Evolutionary conservation across 768 basidiomycete genomes (phyloP).

Genomic region (Russula sp.): DNA sequence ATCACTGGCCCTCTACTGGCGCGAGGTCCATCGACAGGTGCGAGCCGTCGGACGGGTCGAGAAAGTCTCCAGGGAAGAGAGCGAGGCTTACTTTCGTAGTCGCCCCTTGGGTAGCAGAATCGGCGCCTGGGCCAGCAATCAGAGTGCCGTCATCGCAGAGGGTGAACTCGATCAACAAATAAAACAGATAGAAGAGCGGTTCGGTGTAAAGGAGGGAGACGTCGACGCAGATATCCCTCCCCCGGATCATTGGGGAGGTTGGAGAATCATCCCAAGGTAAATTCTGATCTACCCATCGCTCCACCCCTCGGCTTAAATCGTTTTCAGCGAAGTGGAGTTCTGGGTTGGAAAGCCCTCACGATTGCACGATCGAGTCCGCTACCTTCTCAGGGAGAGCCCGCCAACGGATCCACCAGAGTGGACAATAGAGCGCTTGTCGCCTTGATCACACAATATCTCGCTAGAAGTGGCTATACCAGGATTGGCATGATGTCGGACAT

Average conservation of each 20-base stretch:
- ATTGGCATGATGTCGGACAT: neutral
- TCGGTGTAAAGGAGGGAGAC: slow-evolving; percentile 40
- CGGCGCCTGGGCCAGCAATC: slow-evolving; percentile 91
- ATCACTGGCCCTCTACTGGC: slow-evolving; percentile 88
- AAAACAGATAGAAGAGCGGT: slow-evolving; percentile 50
- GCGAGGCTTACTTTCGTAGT: slow-evolving; percentile 73
- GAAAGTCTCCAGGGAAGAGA: slow-evolving; percentile 65
- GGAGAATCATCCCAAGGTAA: slow-evolving; percentile 87
- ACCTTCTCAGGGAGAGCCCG: slow-evolving; percentile 49
- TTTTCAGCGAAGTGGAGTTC: slow-evolving; percentile 84
- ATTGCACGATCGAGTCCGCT: slow-evolving; percentile 84
- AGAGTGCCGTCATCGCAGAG: slow-evolving; percentile 75
- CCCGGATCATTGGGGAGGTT: slow-evolving; percentile 96
- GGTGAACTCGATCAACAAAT: slow-evolving; percentile 60
- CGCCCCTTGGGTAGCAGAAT: slow-evolving; percentile 80
- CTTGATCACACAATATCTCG: slow-evolving; percentile 27
- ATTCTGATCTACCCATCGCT: slow-evolving; percentile 28
- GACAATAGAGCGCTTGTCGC: slow-evolving; percentile 76
- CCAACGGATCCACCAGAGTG: slow-evolving; percentile 51
- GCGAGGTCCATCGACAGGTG: slow-evolving; percentile 73
- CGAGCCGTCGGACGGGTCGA: slow-evolving; percentile 84
- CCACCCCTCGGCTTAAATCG: slow-evolving; percentile 2
- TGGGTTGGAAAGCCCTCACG: slow-evolving; percentile 97
- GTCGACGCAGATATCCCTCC: slow-evolving; percentile 54
- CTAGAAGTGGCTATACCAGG: neutral